Conservation (phyloP, 2,329 filamentous ascomycete species). For the Venturia pyrina region DNA sequence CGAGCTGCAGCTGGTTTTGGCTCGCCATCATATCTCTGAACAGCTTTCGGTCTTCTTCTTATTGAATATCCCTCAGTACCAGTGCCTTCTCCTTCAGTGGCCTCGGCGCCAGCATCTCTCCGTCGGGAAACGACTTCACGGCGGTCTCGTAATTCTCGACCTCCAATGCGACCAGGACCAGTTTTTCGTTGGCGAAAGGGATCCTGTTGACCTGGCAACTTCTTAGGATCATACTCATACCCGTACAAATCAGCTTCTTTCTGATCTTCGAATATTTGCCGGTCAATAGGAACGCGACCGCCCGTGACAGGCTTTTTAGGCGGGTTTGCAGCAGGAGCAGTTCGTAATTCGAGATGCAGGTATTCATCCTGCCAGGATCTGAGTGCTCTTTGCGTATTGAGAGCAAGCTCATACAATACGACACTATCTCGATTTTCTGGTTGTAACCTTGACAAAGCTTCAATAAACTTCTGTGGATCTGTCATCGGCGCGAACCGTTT, state of each 20-base stretch:
- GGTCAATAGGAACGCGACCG: slow-evolving; percentile 34
- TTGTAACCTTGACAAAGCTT: slow-evolving; percentile 32
- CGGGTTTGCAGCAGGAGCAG: slow-evolving; percentile 39
- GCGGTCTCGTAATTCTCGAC: slow-evolving; percentile 37
- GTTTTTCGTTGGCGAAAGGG: slow-evolving; percentile 42
- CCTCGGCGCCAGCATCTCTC: slow-evolving; percentile 28
- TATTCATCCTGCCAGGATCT: slow-evolving; percentile 51
- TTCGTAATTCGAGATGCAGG: slow-evolving; percentile 42
- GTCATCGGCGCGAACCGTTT: slow-evolving; percentile 32
- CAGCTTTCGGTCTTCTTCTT: slow-evolving; percentile 10
- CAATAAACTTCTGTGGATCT: slow-evolving; percentile 32
- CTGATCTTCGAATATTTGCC: slow-evolving; percentile 45
- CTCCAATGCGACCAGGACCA: slow-evolving; percentile 33
- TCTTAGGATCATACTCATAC: slow-evolving; percentile 46
- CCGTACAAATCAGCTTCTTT: slow-evolving; percentile 53
- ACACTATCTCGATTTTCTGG: slow-evolving; percentile 36
- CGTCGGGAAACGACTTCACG: slow-evolving; percentile 18
- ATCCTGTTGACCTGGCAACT: slow-evolving; percentile 41
- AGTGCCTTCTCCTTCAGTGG: slow-evolving; percentile 20
- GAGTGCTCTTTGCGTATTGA: slow-evolving; percentile 43
- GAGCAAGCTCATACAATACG: slow-evolving; percentile 45
- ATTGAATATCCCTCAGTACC: slow-evolving; percentile 8
- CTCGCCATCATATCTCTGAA: slow-evolving; percentile 7
- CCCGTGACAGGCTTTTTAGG: slow-evolving; percentile 43
- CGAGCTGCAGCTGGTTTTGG: background rate